Conservation (phyloP, 768 basidiomycete species). For the Mycena rebaudengoi region DNA sequence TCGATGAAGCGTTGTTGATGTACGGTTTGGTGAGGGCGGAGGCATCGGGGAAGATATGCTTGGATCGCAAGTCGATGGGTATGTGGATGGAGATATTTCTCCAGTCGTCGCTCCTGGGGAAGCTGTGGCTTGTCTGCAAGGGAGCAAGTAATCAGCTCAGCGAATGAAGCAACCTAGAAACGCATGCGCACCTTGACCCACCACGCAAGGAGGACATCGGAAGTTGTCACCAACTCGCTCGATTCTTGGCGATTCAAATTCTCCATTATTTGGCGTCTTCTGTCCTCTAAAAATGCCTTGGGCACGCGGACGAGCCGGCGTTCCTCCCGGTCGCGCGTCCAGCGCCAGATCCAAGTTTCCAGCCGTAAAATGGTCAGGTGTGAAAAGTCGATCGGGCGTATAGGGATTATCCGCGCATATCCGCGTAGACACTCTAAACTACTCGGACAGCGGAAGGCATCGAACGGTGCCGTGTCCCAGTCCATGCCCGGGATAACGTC, state of each 20-base stretch:
- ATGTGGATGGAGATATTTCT: conserved; percentile 3
- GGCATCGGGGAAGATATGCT: neutral
- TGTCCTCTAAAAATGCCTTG: too few relatives aligned
- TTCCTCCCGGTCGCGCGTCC: too few relatives aligned
- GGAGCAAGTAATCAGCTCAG: too few relatives aligned
- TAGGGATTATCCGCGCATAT: neutral
- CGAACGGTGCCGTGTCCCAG: neutral
- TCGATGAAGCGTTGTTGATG: conserved; percentile 13
- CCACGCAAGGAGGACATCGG: conserved; percentile 1
- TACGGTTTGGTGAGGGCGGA: neutral
- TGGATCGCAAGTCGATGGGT: conserved; percentile 1
- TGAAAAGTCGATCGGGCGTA: neutral
- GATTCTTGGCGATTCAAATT: neutral
- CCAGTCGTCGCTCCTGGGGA: neutral
- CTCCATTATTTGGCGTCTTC: conserved; percentile 7
- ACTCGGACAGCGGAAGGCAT: neutral
- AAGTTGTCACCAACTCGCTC: neutral
- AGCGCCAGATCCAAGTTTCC: too few relatives aligned
- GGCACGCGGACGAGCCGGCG: too few relatives aligned
- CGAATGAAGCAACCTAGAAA: too few relatives aligned
- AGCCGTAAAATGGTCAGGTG: neutral
- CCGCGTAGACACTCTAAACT: neutral
- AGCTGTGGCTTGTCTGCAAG: conserved; percentile 1
- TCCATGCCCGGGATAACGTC: neutral
- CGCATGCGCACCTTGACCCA: neutral